Percentiles rank a stretch among this genome's conserved stretches.
phyloP scores from a whole-genome alignment of 202 grass and related monocot genomes.

The Zoysia matrella region DNA sequence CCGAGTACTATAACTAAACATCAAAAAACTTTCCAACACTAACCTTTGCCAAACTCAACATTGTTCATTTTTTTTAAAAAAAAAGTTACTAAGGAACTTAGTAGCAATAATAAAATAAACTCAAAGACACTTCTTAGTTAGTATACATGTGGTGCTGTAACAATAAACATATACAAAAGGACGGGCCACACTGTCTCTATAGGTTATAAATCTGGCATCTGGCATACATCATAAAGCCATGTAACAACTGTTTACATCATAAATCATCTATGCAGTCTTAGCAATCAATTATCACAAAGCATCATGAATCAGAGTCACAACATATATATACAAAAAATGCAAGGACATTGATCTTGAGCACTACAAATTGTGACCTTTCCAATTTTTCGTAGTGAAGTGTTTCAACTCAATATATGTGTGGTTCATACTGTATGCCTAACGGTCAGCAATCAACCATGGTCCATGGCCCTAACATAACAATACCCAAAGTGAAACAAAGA shows the following conservation, averaged over 20 bases:
- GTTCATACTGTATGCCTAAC: not conserved
- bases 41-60: not conserved
- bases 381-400: not conserved
- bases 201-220: not conserved
- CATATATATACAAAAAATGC: not conserved
- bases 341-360: not conserved
- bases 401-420: not conserved
- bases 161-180: not conserved
- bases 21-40: not conserved
- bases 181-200: not conserved
- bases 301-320: not conserved
- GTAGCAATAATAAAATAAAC: not conserved
- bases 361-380: not conserved
- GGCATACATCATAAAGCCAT: constrained; percentile 9
- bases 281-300: constrained; percentile 6
- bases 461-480: constrained; percentile 7
- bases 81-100: not conserved
- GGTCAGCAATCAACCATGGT: not conserved
- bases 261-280: not conserved
- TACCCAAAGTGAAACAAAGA: not conserved
- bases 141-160: not conserved
- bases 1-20: not conserved
- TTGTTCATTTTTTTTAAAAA: not conserved
- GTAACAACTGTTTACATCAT: not conserved
- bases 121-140: constrained; percentile 15